Base-by-base conservation (phyloP, 306 rosid species). In the Malus sieversii region DNA sequence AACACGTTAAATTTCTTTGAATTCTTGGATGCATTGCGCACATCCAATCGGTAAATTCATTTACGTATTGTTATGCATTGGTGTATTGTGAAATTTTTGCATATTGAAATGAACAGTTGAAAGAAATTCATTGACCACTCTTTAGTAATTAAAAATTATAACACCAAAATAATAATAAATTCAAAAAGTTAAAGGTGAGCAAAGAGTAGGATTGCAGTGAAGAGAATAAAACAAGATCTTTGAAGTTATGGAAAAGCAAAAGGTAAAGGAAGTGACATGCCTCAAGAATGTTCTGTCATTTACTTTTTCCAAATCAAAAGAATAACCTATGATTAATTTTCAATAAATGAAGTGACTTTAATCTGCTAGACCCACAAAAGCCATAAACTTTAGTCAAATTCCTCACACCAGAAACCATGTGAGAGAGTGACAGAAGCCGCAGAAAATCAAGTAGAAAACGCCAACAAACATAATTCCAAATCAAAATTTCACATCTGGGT, bases 221-320 rank as follows among this genome's bases (percentile, higher is more conserved):
- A 19, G 48, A 35, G 27, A 66, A 8, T 19, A 35, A 35, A 20
- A 35, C 70, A 66, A 35, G 78, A 80, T 77, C 68, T 73, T 75
- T 78, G 74, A 72, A 75, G 79, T 69, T 59, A 2, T 25, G 64
- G 12, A 70, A 87, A 82, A 82, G 84, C 82, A 82, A 81, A 84
- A 76, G 76, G 73, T 58, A 72, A 81, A 81, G 80, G 70, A 76
- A 81, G 75, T 68, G 76, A 68, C 85, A 81, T 75, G 68, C 63
- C 66, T 66, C 27, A 44, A 53, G 69, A 42, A 63, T 44, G 78
- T 44, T 81, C 77, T 58, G 66, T 74, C 42, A 33, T 57, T 61
- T 64, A 32, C 68, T 45, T 68, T 35, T 55, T 72, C 73, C 73
- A 42, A 70, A 77, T 80, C 62, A 72, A 73, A 53, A 35, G 16